Conservation (phyloP, 2,329 filamentous ascomycete genomes). For the Capronia epimyces region DNA sequence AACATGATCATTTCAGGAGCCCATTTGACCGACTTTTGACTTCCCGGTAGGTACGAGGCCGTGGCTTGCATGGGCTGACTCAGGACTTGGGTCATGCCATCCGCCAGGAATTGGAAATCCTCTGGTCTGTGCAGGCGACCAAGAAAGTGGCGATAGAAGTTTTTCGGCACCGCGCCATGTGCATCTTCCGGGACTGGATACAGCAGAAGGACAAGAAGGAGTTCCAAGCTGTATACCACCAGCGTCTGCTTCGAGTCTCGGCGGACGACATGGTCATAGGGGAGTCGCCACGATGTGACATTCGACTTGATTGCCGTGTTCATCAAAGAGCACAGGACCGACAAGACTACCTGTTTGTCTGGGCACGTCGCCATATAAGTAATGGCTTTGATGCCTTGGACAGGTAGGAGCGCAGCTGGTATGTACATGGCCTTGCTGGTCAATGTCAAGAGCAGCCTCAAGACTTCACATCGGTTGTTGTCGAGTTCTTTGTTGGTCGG, state of each 20-base stretch:
- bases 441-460: constrained; percentile 78
- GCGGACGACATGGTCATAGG: constrained; percentile 87
- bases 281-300: constrained; percentile 85
- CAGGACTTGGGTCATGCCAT: constrained; percentile 86
- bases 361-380: constrained; percentile 83
- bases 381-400: constrained; percentile 74
- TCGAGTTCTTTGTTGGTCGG: constrained; percentile 88
- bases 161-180: constrained; percentile 64
- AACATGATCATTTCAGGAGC: constrained; percentile 94
- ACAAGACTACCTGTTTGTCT: constrained; percentile 87
- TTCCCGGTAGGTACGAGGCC: constrained; percentile 78
- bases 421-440: constrained; percentile 92
- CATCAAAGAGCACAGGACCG: constrained; percentile 81
- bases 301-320: constrained; percentile 98
- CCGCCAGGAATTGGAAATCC: constrained; percentile 95
- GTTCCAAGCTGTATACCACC: constrained; percentile 84
- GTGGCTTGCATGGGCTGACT: constrained; percentile 76
- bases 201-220: constrained; percentile 76
- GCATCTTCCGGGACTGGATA: constrained; percentile 80
- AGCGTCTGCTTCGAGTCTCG: constrained; percentile 85
- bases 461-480: constrained; percentile 83
- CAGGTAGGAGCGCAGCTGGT: constrained; percentile 70
- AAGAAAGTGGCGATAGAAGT: constrained; percentile 88
- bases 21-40: constrained; percentile 73
- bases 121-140: constrained; percentile 85